Conservation (phyloP, 1,284 basidiomycete genomes). For the Fomes fomentarius region DNA sequence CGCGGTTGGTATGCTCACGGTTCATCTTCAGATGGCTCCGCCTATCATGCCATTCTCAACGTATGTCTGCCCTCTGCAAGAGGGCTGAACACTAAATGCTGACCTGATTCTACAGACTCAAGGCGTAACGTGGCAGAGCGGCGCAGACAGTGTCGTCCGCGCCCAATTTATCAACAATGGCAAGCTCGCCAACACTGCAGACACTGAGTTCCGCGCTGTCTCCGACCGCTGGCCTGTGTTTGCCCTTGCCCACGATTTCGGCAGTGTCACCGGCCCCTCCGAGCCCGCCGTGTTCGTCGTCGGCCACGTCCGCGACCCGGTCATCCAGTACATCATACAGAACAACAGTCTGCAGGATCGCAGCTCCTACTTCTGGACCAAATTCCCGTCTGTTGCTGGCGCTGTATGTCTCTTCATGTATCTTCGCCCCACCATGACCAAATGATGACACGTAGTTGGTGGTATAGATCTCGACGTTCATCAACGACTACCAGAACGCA, state of each 20-base stretch:
- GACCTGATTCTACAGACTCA: constrained; percentile 40
- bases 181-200: constrained; percentile 53
- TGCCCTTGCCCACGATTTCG: constrained; percentile 60
- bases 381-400: constrained; percentile 45
- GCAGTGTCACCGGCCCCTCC: constrained; percentile 41
- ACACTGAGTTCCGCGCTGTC: constrained; percentile 63
- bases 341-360: constrained; percentile 48
- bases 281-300: constrained; percentile 54
- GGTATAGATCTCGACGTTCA: constrained; percentile 64
- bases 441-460: not conserved
- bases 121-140: constrained; percentile 62
- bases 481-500: constrained; percentile 53
- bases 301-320: constrained; percentile 63
- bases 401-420: constrained; percentile 40
- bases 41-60: constrained; percentile 58
- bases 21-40: constrained; percentile 56
- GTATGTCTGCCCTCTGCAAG: constrained; percentile 34
- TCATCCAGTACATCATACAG: constrained; percentile 56
- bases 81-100: too few relatives aligned
- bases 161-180: constrained; percentile 61
- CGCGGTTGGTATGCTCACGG: constrained; percentile 13
- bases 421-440: not conserved
- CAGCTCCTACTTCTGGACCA: constrained; percentile 54
- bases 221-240: constrained; percentile 68
- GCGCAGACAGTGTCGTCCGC: constrained; percentile 56